Conservation (phyloP, 2,329 filamentous ascomycete genomes). For the Penicillium expansum region DNA sequence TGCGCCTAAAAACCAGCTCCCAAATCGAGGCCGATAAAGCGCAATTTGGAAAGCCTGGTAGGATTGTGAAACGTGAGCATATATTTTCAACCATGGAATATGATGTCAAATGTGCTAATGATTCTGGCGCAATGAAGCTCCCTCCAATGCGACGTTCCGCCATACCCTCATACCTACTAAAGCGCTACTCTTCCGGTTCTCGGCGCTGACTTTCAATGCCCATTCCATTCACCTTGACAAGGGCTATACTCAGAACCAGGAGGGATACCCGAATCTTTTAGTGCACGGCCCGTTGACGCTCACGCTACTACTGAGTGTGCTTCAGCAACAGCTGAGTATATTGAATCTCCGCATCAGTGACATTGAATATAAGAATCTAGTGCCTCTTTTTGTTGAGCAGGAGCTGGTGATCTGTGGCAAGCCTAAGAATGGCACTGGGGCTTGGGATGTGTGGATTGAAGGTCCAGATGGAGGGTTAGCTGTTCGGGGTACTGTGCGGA, state of each 20-base stretch:
- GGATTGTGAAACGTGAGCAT: constrained; percentile 38
- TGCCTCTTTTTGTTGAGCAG: constrained; percentile 75
- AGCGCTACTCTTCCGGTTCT: constrained; percentile 81
- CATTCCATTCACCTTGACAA: constrained; percentile 86
- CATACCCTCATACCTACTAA: constrained; percentile 64
- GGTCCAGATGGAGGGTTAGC: constrained; percentile 60
- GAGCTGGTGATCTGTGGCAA: constrained; percentile 67
- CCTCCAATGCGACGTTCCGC: constrained; percentile 52
- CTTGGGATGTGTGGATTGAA: constrained; percentile 66
- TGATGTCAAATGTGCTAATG: constrained; percentile 13
- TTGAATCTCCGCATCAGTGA: constrained; percentile 45
- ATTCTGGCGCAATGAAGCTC: constrained; percentile 39
- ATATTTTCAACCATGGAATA: constrained; percentile 10
- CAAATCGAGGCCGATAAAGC: constrained; percentile 28
- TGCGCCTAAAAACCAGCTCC: constrained; percentile 51
- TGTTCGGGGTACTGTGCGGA: constrained; percentile 56
- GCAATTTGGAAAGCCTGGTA: constrained; percentile 23
- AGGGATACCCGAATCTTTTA: constrained; percentile 71
- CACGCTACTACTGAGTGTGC: constrained; percentile 69
- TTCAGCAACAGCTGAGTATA: constrained; percentile 55
- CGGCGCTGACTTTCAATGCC: constrained; percentile 86
- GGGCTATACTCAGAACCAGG: constrained; percentile 64
- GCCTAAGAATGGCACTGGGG: constrained; percentile 41
- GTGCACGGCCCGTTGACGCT: constrained; percentile 85
- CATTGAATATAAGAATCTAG: constrained; percentile 77